Evolutionary conservation across 768 basidiomycete genomes (phyloP).

Genomic region (Kwoniella newhampshirensis): DNA sequence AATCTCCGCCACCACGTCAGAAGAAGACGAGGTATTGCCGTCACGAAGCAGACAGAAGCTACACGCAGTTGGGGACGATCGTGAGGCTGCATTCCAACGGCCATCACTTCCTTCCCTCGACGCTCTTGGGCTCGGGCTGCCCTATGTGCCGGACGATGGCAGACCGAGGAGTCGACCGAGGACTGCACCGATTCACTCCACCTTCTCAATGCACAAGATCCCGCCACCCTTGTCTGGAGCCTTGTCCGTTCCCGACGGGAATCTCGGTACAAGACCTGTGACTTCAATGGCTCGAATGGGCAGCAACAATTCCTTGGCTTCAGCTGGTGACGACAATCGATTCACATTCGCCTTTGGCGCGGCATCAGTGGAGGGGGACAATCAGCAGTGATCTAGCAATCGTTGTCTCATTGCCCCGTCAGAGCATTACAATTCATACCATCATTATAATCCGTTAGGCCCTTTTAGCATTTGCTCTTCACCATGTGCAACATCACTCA

Average conservation of each 20-base stretch:
- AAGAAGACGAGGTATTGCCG: conserved; percentile 46
- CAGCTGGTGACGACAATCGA: neutral
- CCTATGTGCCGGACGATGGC: conserved; percentile 31
- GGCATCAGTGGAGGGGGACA: no score
- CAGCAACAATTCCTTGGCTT: neutral
- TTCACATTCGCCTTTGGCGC: conserved; percentile 6
- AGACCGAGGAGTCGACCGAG: conserved; percentile 25
- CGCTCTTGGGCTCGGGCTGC: conserved; percentile 38
- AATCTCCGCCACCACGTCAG: conserved; percentile 44
- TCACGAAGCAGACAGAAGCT: conserved; percentile 23
- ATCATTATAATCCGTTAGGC: no score
- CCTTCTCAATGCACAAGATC: conserved; percentile 18
- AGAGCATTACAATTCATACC: no score
- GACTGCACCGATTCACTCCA: conserved; percentile 38
- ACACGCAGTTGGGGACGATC: conserved; percentile 6
- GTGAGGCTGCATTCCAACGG: conserved; percentile 17
- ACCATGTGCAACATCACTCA: no score
- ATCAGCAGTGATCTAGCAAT: no score
- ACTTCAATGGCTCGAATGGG: conserved; percentile 18
- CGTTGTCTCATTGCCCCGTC: no score
- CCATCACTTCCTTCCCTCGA: conserved; percentile 38
- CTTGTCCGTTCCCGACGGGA: conserved; percentile 5
- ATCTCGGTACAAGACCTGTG: conserved; percentile 14
- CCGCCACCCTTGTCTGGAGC: conserved; percentile 23
- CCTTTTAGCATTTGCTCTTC: no score